These are phyloP conservation scores for Perilla frutescens DNA, from an alignment of 257 asterid genomes.

Conservation along the genomic window DNA sequence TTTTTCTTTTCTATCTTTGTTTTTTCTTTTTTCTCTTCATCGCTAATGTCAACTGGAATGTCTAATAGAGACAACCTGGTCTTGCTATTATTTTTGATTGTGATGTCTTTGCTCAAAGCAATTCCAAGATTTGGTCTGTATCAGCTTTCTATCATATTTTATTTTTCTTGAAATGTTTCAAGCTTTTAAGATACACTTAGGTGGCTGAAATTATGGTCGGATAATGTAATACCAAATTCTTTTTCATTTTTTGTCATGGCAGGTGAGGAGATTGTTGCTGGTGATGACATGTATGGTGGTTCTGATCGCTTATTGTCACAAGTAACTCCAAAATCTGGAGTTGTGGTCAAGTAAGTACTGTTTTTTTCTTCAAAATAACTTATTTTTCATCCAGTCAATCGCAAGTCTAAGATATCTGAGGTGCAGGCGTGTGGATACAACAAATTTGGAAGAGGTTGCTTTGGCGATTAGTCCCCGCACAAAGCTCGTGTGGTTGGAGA, in stretches of 20 bases:
- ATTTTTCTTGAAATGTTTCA: neutral
- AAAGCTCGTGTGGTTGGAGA: slow-evolving; percentile 97
- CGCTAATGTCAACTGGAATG: neutral
- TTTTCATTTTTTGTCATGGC: slow-evolving; percentile 21
- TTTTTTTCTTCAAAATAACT: neutral
- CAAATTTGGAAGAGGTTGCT: slow-evolving; percentile 75
- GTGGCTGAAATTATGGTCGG: slow-evolving; percentile 6
- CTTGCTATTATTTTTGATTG: neutral
- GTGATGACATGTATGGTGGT: slow-evolving; percentile 97
- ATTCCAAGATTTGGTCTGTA: neutral
- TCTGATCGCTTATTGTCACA: slow-evolving; percentile 90
- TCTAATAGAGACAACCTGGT: slow-evolving; percentile 5
- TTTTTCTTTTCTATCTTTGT: neutral
- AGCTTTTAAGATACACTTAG: neutral
- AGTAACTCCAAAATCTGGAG: slow-evolving; percentile 81
- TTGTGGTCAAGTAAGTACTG: slow-evolving; percentile 70
- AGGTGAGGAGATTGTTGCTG: slow-evolving; percentile 95
- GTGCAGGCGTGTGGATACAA: slow-evolving; percentile 84
- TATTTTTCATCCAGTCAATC: neutral
- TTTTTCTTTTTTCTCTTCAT: neutral
- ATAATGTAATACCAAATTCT: neutral
- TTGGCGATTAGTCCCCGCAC: slow-evolving; percentile 70
- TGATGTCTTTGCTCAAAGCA: slow-evolving; percentile 27
- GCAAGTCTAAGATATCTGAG: slow-evolving; percentile 24
- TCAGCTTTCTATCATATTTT: neutral